Evolutionary conservation across 768 basidiomycete genomes (phyloP).

Genomic region (Trametopsis cervina): DNA sequence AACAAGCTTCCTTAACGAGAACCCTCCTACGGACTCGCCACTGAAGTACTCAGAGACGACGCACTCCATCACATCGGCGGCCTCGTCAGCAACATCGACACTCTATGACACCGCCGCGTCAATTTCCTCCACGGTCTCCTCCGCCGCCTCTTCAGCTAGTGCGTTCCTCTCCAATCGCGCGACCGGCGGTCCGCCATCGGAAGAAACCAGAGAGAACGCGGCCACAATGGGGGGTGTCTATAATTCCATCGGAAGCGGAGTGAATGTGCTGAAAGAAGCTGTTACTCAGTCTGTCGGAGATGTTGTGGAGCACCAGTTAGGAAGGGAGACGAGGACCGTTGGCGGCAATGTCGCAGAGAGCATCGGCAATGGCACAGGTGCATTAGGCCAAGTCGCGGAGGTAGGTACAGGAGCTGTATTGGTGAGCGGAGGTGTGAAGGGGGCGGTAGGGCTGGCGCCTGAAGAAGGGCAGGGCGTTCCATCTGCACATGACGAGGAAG

Average conservation of each 20-base stretch:
- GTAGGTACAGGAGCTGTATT: slow-evolving; percentile 14
- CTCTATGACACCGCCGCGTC: slow-evolving; percentile 14
- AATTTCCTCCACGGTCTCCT: slow-evolving; percentile 11
- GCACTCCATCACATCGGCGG: slow-evolving; percentile 8
- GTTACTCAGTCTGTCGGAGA: slow-evolving; percentile 13
- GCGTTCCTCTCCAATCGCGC: slow-evolving; percentile 16
- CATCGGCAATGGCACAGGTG: slow-evolving; percentile 14
- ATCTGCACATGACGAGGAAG: slow-evolving; percentile 9
- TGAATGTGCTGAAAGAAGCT: slow-evolving; percentile 12
- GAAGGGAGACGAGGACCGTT: slow-evolving; percentile 15
- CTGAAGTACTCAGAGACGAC: slow-evolving; percentile 9
- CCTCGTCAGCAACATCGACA: slow-evolving; percentile 12
- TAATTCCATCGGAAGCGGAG: slow-evolving; percentile 6
- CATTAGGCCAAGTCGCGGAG: slow-evolving; percentile 12
- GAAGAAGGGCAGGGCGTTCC: too few relatives aligned
- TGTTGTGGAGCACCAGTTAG: slow-evolving; percentile 19
- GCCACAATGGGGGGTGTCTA: slow-evolving; percentile 3
- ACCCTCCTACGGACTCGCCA: slow-evolving; percentile 14
- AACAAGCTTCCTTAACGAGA: slow-evolving; percentile 10
- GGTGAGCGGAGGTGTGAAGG: slow-evolving; percentile 14
- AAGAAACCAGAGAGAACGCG: slow-evolving; percentile 8
- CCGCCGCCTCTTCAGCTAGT: slow-evolving; percentile 17
- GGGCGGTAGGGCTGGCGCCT: slow-evolving; percentile 14
- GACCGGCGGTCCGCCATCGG: slow-evolving; percentile 12
- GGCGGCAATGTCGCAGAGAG: slow-evolving; percentile 13